These are phyloP conservation scores for Adansonia digitata DNA, from an alignment of 345 rosid genomes.

Conservation along the genomic window DNA sequence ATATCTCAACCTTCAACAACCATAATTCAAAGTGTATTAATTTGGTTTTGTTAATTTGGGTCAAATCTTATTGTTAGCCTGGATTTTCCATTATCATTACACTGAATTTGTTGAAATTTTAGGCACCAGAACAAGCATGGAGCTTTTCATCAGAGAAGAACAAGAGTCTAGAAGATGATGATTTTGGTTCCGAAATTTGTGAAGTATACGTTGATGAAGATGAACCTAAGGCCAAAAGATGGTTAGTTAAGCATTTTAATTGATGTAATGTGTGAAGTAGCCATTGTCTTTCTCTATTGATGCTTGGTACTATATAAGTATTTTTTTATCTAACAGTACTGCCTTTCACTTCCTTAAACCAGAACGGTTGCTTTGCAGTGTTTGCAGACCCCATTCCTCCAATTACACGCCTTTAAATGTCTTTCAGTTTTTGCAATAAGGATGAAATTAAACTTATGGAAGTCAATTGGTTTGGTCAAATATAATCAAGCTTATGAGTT, in stretches of 20 bases:
- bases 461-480: neutral
- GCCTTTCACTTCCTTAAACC: neutral
- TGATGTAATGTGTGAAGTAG: neutral
- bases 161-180: neutral
- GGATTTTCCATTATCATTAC: neutral
- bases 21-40: neutral
- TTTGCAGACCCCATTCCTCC: neutral
- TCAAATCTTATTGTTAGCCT: neutral
- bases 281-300: neutral
- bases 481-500: neutral
- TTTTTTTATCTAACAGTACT: neutral
- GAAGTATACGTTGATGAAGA: neutral
- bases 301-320: neutral
- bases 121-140: constrained; percentile 4
- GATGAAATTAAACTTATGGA: neutral
- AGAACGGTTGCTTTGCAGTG: neutral
- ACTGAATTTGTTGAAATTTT: neutral
- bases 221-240: constrained; percentile 12
- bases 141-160: neutral
- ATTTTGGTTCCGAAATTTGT: neutral
- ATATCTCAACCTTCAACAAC: neutral
- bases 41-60: neutral
- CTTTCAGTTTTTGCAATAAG: neutral
- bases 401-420: neutral
- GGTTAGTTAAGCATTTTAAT: neutral